phyloP scores from a whole-genome alignment of 108 stramenopile genomes.

The Cyclostephanos invisitatus region DNA sequence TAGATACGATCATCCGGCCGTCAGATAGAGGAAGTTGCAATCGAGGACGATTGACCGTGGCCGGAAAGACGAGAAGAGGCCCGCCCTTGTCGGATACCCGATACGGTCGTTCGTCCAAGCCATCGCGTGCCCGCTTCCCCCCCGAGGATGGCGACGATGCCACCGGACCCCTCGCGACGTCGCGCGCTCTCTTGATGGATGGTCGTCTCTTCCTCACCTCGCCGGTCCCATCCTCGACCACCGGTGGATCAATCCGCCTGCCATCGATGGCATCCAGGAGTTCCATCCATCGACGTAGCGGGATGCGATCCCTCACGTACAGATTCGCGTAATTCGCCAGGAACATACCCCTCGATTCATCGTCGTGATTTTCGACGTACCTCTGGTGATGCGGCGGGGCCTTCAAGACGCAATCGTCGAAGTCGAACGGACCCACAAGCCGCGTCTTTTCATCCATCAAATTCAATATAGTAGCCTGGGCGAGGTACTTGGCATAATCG shows the following conservation, averaged over 20 bases:
- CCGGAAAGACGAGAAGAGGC: constrained; percentile 20
- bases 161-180: not conserved
- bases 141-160: not conserved
- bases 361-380: constrained; percentile 3
- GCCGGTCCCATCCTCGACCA: constrained; percentile 1
- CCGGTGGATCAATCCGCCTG: constrained; percentile 14
- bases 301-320: constrained; percentile 39
- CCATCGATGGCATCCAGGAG: constrained; percentile 16
- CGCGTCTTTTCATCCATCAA: constrained; percentile 22
- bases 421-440: constrained; percentile 39
- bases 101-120: not conserved
- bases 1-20: constrained; percentile 5
- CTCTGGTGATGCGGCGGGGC: not conserved
- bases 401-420: constrained; percentile 11
- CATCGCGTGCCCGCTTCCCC: not conserved
- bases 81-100: constrained; percentile 12
- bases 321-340: constrained; percentile 8
- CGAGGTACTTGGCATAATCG: constrained; percentile 19
- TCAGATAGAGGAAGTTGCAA: constrained; percentile 24
- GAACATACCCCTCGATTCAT: constrained; percentile 5
- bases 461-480: constrained; percentile 22
- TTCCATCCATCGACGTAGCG: constrained; percentile 25
- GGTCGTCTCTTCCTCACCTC: not conserved
- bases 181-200: not conserved
- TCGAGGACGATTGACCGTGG: not conserved